Evolutionary conservation across 495 filamentous ascomycete genomes (phyloP), one percentile per base, ranked within the genome.

Genomic region (Polyplosphaeria fusca): DNA sequence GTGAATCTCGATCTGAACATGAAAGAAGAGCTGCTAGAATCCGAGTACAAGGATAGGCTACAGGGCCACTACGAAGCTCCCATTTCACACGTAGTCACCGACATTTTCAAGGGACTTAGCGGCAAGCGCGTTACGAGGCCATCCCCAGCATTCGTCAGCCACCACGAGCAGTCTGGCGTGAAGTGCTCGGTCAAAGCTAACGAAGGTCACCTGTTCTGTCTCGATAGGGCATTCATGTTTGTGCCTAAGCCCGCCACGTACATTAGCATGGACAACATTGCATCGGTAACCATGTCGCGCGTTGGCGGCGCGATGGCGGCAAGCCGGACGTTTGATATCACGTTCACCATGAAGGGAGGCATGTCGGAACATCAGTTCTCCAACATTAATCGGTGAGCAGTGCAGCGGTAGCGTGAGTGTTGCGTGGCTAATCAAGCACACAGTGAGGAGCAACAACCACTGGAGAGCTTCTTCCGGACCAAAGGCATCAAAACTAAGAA

Each of bases 151-250:
- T 99, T 99, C 71, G 76, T 81, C 63, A 89, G 86, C 61, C 93
- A 97, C 74, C 89, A 96, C 69, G 81, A 87, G 49, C 91, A 96
- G 71, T 88, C 84, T 60, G 94, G 94, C 35, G 93, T 97, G 69
- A 99, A 99, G 72, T 99, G 94, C 75, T 96, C 93, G 12, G 94
- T 97, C 77, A 99, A 99, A 73, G 94, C 94, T 46, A 95, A 92
- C 68, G 94, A 99, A 71, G 94, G 94, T 47, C 91, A 94, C 63
- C 74, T 99, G 25, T 99, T 93, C 77, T 96, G 91, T 72, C 73
- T 99, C 61, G 94, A 99, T 71, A 96, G 95, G 74, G 93, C 91
- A 7, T 92, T 99, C 67, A 93, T 99, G 80, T 99, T 99, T 63
- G 93, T 99, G 4, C 94, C 94, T 1, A 99, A 99, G 71, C 94